Base-by-base conservation (phyloP, 1,284 basidiomycete species). In the Entoloma clypeatum region DNA sequence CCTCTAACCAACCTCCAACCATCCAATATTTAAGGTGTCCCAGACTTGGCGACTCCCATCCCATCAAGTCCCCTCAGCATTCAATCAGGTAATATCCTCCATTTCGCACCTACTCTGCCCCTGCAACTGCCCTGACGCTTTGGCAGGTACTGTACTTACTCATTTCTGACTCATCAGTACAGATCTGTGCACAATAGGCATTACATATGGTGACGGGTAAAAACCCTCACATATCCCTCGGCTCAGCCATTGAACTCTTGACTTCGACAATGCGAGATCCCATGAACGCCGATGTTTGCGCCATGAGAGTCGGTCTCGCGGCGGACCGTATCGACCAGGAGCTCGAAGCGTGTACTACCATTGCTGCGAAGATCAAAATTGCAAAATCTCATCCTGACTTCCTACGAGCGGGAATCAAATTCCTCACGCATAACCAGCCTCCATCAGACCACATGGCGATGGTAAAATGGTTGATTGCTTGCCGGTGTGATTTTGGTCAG, bases 321-420 rank as follows among this genome's bases (percentile, higher is more conserved):
- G 43, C 47, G 18, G 47, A 45, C 33, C 34, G 43, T 13, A 45
- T 48, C n/a, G 36, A 48, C 19, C 33, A 35, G 23, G 46, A 26
- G 19, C 43, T 48, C 9, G 46, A 44, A 21, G 37, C 22, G 16
- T 41, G 31, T 24, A 29, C n/a, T 14, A 30, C 31, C 27, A 22
- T 41, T n/a, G 27, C 42, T 22, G 37, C 30, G 21, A 45, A 35
- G 38, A 43, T 42, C 37, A 49, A 46, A 27, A 36, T 49, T 24
- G 48, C 41, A 5, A 49, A 43, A 41, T 43, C 44, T 11, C 32
- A 43, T 29, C 44, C 48, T 21, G 24, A 40, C 21, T 30, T 49
- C 13, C 41, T 46, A 18, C 35, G 48, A 29, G 33, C 36, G 7
- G 48, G 47, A 4, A 46, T 49, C 34, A 40, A 35, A 18, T 46